phyloP scores from a whole-genome alignment of 352 stramenopile genomes.

The Hyaloperonospora brassicae region DNA sequence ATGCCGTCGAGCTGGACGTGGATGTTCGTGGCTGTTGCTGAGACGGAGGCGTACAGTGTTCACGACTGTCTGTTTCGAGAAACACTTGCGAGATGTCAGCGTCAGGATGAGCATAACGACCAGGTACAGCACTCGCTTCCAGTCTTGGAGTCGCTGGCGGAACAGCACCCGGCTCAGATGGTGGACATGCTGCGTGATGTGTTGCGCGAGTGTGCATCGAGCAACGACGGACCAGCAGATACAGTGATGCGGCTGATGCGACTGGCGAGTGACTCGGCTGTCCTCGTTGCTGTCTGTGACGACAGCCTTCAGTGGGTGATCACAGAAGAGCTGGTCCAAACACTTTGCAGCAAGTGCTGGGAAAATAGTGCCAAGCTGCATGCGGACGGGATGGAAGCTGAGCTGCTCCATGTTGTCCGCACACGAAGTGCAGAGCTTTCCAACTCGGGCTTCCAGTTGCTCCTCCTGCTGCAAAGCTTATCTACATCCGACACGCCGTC shows the following conservation, averaged over 20 bases:
- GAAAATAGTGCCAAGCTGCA: slow-evolving; percentile 2
- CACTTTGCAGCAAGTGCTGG: slow-evolving; percentile 23
- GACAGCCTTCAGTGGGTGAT: slow-evolving; percentile 61
- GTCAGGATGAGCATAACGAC: not conserved
- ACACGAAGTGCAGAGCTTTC: slow-evolving; percentile 31
- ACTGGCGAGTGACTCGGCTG: slow-evolving; percentile 27
- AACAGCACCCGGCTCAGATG: slow-evolving; percentile 34
- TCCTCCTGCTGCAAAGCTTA: slow-evolving; percentile 40
- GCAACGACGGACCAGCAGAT: slow-evolving; percentile 2
- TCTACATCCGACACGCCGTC: slow-evolving; percentile 5
- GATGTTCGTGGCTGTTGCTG: slow-evolving; percentile 36
- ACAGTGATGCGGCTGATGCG: slow-evolving; percentile 27
- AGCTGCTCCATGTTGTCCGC: slow-evolving; percentile 27
- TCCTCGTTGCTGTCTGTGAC: slow-evolving; percentile 37
- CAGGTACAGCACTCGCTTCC: slow-evolving; percentile 15
- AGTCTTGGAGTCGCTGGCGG: slow-evolving; percentile 35
- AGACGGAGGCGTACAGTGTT: slow-evolving; percentile 37
- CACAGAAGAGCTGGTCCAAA: slow-evolving; percentile 36
- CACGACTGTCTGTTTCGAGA: slow-evolving; percentile 43
- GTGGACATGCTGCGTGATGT: slow-evolving; percentile 42
- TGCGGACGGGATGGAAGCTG: slow-evolving; percentile 5
- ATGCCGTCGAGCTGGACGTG: slow-evolving; percentile 40
- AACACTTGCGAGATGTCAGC: slow-evolving; percentile 16
- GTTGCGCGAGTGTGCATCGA: slow-evolving; percentile 25
- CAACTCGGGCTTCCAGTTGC: slow-evolving; percentile 38